Evolutionary conservation across 345 rosid species (phyloP).

Genomic region (Triadica sebifera): DNA sequence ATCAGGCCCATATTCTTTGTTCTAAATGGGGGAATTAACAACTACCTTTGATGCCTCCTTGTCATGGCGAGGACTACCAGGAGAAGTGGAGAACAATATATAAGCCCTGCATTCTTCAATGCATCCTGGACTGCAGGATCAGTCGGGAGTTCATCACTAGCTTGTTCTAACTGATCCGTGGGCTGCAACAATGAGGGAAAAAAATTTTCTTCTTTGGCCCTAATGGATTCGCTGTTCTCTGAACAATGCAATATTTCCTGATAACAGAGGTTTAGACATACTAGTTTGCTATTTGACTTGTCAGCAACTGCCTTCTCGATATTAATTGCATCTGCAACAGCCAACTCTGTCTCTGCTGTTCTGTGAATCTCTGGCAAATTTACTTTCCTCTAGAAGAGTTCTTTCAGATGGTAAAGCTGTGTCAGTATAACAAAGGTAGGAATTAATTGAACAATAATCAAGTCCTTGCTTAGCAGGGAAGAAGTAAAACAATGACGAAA

Average conservation of each 20-base stretch:
- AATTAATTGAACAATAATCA: conserved; percentile 9
- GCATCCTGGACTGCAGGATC: conserved; percentile 59
- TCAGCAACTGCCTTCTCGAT: conserved; percentile 79
- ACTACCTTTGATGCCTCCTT: conserved; percentile 32
- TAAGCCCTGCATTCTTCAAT: conserved; percentile 81
- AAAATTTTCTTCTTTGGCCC: conserved; percentile 38
- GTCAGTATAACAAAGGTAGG: conserved; percentile 46
- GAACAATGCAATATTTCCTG: conserved; percentile 66
- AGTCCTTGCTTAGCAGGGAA: neutral
- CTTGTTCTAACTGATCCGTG: conserved; percentile 35
- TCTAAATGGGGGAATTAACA: conserved; percentile 31
- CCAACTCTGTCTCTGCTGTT: conserved; percentile 89
- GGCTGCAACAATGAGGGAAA: conserved; percentile 31
- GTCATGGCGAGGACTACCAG: conserved; percentile 58
- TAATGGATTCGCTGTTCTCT: conserved; percentile 34
- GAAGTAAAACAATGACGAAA: neutral
- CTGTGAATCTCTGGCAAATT: conserved; percentile 60
- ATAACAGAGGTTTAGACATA: conserved; percentile 88
- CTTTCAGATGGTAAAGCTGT: conserved; percentile 83
- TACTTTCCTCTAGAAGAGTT: conserved; percentile 71
- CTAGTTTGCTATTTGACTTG: conserved; percentile 79
- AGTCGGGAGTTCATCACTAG: conserved; percentile 31
- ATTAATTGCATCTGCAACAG: conserved; percentile 95
- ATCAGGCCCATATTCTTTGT: conserved; percentile 51
- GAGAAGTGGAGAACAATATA: conserved; percentile 93